These are phyloP conservation scores for Parastagonospora avenae DNA, from an alignment of 2,329 filamentous ascomycete species.

Conservation along the genomic window DNA sequence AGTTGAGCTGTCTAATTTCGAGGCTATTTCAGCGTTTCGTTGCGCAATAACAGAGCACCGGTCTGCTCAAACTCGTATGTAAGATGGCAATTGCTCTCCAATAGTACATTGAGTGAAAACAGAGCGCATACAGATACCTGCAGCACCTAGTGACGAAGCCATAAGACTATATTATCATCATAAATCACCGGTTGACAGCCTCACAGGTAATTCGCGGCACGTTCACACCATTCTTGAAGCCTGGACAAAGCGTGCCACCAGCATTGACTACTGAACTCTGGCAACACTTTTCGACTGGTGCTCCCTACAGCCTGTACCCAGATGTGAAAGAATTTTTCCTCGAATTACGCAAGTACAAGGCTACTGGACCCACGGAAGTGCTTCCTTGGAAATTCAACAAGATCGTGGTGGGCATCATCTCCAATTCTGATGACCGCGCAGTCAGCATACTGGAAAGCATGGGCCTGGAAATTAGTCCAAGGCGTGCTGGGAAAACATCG, in stretches of 20 bases:
- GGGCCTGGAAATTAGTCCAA: conserved; percentile 53
- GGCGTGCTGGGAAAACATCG: conserved; percentile 15
- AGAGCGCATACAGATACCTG: no score
- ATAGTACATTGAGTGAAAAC: no score
- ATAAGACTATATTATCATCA: neutral
- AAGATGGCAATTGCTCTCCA: no score
- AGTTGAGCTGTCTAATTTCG: no score
- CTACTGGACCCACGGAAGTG: neutral
- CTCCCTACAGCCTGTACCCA: conserved; percentile 58
- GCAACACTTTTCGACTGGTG: conserved; percentile 58
- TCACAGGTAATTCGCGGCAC: conserved; percentile 62
- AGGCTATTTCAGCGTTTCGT: no score
- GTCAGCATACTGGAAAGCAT: conserved; percentile 59
- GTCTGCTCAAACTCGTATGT: no score
- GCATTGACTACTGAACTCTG: conserved; percentile 57
- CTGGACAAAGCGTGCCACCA: conserved; percentile 47
- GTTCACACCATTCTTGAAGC: conserved; percentile 32
- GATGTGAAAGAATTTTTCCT: conserved; percentile 55
- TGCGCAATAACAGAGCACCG: no score
- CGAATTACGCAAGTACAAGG: conserved; percentile 39
- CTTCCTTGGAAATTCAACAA: conserved; percentile 44
- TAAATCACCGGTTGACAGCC: neutral
- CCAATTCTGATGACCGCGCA: conserved; percentile 68
- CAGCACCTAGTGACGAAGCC: no score
- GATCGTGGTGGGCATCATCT: conserved; percentile 62